Base-by-base conservation (phyloP, 768 basidiomycete genomes). In the Serendipita indica region DNA sequence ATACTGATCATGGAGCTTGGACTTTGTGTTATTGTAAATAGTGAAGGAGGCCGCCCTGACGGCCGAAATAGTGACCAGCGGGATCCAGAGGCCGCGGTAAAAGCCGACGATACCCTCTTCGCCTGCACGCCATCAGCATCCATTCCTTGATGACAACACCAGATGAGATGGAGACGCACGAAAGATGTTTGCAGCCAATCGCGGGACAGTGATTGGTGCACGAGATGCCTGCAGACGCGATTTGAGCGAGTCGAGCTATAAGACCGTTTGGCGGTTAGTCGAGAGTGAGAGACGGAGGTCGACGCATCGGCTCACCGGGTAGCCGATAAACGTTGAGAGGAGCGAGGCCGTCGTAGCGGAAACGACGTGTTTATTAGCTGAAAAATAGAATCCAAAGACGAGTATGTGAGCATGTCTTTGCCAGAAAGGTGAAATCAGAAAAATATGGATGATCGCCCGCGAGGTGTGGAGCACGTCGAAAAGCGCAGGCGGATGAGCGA, bases 11-110 rank as follows among this genome's bases (percentile, higher is more conserved):
- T 77, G 75, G 65, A 84, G 82, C 62, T 76, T 73, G 64, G 89
- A 84, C 72, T 89, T 93, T 35, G 86, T 89, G 39, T 80, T 73
- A 57, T 82, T 86, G 70, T 93, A 93, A 63, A 94, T 91, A 0
- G 86, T 88, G 72, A 96, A 93, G 49, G 86, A 89, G 32, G 88
- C 84, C 30, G 91, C 89, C 83, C 94, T 89, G 69, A 97, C 92
- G 69, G 94, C 90, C 3, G 92, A 91, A 65, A 98, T 98, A 6
- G 92, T 94, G 71, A 91, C 76, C 58, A 97, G 79, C 46, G 94
- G 93, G 64, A 98, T 87, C 81, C 87, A 89, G 56, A 92, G 67
- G 60, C 89, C 89, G 59, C 91, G 79, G 70, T 89, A 94, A 72
- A 91, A 97, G 58, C 94, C 93, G 63, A 78, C 77, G 33, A 89